A percentile compares a stretch with the other conserved stretches of the same genome.
Evolutionary conservation across 1,284 basidiomycete genomes (phyloP).

Genomic region (Rhodotorula sp.): DNA sequence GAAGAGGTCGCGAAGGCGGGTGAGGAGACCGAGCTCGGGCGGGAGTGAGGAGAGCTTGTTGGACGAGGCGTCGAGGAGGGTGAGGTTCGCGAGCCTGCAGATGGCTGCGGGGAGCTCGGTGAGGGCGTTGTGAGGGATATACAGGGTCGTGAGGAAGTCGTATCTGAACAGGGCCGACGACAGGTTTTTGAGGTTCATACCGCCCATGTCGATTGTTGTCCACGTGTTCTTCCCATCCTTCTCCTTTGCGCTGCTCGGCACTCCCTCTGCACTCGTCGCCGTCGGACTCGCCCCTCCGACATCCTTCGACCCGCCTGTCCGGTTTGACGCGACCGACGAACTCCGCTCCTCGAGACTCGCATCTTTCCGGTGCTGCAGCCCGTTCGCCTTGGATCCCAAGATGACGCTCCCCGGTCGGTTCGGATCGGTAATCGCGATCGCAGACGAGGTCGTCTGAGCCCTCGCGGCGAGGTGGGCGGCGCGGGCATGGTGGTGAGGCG

Average conservation of each 20-base stretch:
- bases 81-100: constrained; percentile 77
- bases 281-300: constrained; percentile 2
- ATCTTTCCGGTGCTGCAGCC: constrained; percentile 50
- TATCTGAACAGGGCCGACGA: constrained; percentile 80
- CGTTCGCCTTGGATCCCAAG: constrained; percentile 47
- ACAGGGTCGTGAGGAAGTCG: constrained; percentile 90
- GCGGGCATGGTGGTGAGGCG: constrained; percentile 59
- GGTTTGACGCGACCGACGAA: constrained; percentile 30
- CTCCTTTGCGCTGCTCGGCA: constrained; percentile 39
- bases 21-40: constrained; percentile 86
- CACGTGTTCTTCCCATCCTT: constrained; percentile 57
- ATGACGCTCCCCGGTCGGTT: constrained; percentile 31
- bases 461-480: constrained; percentile 58
- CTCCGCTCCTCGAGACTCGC: constrained; percentile 37
- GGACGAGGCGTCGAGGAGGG: constrained; percentile 86
- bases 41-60: constrained; percentile 81
- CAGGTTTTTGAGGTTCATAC: constrained; percentile 87
- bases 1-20: constrained; percentile 84
- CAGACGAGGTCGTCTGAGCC: constrained; percentile 52
- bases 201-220: constrained; percentile 94
- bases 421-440: constrained; percentile 54
- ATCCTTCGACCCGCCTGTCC: constrained; percentile 4
- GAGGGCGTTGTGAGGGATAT: constrained; percentile 95
- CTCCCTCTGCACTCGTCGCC: not conserved
- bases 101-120: constrained; percentile 79